Percentiles rank a stretch among this genome's conserved stretches.
These are phyloP conservation scores for Aspergillus sp. DNA, from an alignment of 2,329 filamentous ascomycete species.

Conservation along the genomic window DNA sequence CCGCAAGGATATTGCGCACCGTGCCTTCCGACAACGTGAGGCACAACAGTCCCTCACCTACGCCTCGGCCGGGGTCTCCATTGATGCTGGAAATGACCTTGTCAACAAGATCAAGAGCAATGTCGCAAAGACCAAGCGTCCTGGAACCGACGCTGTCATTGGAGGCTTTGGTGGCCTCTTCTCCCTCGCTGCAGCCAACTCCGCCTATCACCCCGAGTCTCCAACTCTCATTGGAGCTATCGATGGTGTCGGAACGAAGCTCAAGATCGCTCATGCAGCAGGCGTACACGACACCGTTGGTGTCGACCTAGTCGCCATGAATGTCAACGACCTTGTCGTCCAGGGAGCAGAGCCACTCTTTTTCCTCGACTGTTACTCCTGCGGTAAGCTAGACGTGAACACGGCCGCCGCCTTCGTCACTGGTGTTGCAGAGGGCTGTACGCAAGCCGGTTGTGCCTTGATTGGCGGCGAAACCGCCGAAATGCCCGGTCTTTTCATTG, in stretches of 20 bases:
- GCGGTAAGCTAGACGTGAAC: slow-evolving; percentile 77
- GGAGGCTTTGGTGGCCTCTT: slow-evolving; percentile 92
- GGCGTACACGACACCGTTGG: slow-evolving; percentile 91
- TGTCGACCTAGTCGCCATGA: slow-evolving; percentile 97
- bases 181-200: slow-evolving; percentile 64
- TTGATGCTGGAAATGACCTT: slow-evolving; percentile 89
- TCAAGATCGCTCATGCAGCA: slow-evolving; percentile 90
- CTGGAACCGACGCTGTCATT: slow-evolving; percentile 89
- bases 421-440: slow-evolving; percentile 85
- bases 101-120: slow-evolving; percentile 88
- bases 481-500: slow-evolving; percentile 93
- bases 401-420: slow-evolving; percentile 83
- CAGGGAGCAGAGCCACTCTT: slow-evolving; percentile 93
- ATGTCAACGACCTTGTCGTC: slow-evolving; percentile 95
- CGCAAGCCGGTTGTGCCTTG: slow-evolving; percentile 79
- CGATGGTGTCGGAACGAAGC: slow-evolving; percentile 94
- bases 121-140: slow-evolving; percentile 78
- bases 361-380: slow-evolving; percentile 98
- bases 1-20: slow-evolving; percentile 87
- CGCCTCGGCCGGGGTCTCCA: slow-evolving; percentile 87
- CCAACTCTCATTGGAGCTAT: slow-evolving; percentile 91
- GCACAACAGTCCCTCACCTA: slow-evolving; percentile 68
- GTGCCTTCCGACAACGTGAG: slow-evolving; percentile 48
- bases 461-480: slow-evolving; percentile 98
- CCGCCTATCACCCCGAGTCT: slow-evolving; percentile 71